A percentile compares a stretch with the other conserved stretches of the same genome.
phyloP scores from a whole-genome alignment of 495 filamentous ascomycete species.

The Penicillium canariense region DNA sequence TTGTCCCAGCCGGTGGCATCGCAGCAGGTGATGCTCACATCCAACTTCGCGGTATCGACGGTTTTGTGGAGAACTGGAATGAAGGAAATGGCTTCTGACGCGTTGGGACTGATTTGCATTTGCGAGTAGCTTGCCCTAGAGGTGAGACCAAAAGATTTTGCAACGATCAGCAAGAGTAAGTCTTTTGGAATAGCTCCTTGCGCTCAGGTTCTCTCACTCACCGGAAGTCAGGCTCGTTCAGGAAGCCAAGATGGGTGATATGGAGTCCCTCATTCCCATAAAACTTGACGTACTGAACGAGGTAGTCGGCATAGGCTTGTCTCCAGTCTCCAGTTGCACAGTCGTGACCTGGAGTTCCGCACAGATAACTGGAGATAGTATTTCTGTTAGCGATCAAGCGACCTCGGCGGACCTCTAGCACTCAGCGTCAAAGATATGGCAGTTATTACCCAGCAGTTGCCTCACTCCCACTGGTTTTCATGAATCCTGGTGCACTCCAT shows the following conservation, averaged over 20 bases:
- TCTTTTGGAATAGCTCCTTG: background rate
- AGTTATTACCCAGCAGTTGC: background rate
- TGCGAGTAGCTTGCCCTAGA: background rate
- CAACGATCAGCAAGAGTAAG: background rate
- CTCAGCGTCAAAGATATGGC: background rate
- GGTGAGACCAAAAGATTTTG: background rate
- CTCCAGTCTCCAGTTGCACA: constrained; percentile 1
- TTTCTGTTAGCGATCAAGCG: background rate
- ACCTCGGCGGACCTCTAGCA: background rate
- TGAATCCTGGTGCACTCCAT: constrained; percentile 1
- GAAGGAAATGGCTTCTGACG: background rate
- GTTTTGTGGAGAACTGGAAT: background rate
- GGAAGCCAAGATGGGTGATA: background rate
- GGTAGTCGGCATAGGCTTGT: constrained; percentile 3
- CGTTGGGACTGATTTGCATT: constrained; percentile 1
- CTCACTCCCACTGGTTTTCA: background rate
- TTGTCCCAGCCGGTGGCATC: constrained; percentile 4
- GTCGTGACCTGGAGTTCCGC: background rate
- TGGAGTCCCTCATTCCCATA: background rate
- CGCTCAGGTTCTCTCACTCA: background rate
- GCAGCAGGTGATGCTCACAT: constrained; percentile 1
- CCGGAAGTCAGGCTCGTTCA: background rate
- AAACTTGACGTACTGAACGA: background rate
- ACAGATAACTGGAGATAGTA: background rate
- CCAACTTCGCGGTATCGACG: background rate